Percentiles rank a stretch among this genome's conserved stretches.
phyloP scores from a whole-genome alignment of 192 early-diverging fungal species.

The Phycomyces blakesleeanus region DNA sequence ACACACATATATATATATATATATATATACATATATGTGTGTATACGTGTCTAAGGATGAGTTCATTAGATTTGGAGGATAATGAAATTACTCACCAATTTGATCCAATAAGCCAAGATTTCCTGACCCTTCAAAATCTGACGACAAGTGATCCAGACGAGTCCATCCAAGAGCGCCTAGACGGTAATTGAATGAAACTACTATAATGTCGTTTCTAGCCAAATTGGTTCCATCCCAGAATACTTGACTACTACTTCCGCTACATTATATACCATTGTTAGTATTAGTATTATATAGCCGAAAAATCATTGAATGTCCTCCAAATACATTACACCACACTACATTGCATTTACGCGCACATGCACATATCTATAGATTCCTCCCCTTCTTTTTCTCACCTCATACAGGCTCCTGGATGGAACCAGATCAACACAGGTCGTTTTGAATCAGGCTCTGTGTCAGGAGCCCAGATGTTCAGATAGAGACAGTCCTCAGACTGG shows the following conservation, averaged over 20 bases:
- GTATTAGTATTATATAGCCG: no score
- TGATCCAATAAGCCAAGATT: slow-evolving; percentile 31
- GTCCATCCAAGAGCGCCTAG: slow-evolving; percentile 51
- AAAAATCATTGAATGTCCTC: background rate
- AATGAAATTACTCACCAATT: slow-evolving; percentile 17
- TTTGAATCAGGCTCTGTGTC: slow-evolving; percentile 16
- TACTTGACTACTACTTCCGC: slow-evolving; percentile 31
- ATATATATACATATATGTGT: no score
- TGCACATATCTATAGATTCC: no score
- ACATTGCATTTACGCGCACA: no score
- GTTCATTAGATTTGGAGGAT: no score
- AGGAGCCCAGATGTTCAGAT: slow-evolving; percentile 52
- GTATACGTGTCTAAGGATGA: no score
- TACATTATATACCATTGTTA: no score
- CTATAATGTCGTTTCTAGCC: slow-evolving; percentile 28
- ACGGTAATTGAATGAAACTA: slow-evolving; percentile 55
- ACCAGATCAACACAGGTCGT: slow-evolving; percentile 59
- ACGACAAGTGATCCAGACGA: slow-evolving; percentile 16
- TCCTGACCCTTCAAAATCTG: slow-evolving; percentile 7
- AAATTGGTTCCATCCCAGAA: slow-evolving; percentile 43
- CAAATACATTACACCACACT: no score
- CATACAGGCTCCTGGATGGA: slow-evolving; percentile 56
- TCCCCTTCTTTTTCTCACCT: no score
- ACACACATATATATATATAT: no score
- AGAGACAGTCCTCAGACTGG: slow-evolving; percentile 53